Percentiles rank a stretch among this genome's conserved stretches.
Conservation (phyloP, 805 yeast species). For the Debaryomyces prosopidis region DNA sequence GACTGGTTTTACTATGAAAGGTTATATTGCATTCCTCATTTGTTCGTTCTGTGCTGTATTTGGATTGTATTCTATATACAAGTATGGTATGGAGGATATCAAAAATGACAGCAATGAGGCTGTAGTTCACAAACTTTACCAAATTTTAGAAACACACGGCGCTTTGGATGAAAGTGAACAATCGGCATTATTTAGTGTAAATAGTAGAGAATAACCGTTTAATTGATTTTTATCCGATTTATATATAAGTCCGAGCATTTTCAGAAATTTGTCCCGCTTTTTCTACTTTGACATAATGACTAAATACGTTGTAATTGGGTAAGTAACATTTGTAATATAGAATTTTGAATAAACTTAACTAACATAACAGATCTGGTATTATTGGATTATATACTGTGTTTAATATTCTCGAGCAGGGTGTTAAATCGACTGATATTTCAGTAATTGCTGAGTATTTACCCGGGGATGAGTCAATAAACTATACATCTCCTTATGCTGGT, state of each 20-base stretch:
- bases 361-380: constrained; percentile 54
- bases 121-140: constrained; percentile 35
- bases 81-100: constrained; percentile 67
- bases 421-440: constrained; percentile 37
- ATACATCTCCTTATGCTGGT: constrained; percentile 80
- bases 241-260: background rate
- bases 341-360: background rate
- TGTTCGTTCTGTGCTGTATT: constrained; percentile 57
- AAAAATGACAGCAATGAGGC: constrained; percentile 48
- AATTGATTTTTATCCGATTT: background rate
- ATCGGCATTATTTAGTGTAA: constrained; percentile 5
- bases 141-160: constrained; percentile 29
- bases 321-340: constrained; percentile 11
- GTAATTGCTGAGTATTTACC: constrained; percentile 69
- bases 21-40: constrained; percentile 60
- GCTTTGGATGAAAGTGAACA: constrained; percentile 24
- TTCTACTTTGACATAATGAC: constrained; percentile 7
- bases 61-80: constrained; percentile 60
- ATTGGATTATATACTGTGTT: constrained; percentile 65
- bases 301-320: constrained; percentile 31
- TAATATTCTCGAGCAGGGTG: background rate
- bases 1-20: constrained; percentile 67
- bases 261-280: background rate
- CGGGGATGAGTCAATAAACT: constrained; percentile 73
- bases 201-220: constrained; percentile 5